phyloP scores from a whole-genome alignment of 2,329 filamentous ascomycete species.

The Ophiostoma sp. region DNA sequence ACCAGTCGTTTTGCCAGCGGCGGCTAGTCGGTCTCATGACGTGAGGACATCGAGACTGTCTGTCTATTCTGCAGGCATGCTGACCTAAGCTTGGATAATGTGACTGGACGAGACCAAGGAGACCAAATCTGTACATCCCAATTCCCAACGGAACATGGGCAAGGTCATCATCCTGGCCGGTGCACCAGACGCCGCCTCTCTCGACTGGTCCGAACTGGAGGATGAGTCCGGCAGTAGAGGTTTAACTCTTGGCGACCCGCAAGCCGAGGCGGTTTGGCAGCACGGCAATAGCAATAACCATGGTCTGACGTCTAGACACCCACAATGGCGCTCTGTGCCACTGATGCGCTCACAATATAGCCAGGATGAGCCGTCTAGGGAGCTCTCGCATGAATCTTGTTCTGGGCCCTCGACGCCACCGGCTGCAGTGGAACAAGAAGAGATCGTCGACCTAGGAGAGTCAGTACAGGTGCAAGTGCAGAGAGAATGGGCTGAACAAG shows the following conservation, averaged over 20 bases:
- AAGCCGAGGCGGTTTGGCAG: neutral
- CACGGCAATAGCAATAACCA: too few relatives aligned
- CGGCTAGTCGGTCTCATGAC: neutral
- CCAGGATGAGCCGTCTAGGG: neutral
- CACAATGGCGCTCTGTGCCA: neutral
- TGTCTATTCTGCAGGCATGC: neutral
- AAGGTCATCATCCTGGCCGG: slow-evolving; percentile 42
- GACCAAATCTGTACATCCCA: neutral
- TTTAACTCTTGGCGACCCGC: neutral
- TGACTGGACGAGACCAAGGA: neutral
- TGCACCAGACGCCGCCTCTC: slow-evolving; percentile 50
- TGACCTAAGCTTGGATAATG: neutral
- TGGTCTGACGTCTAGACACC: neutral
- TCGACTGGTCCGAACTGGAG: slow-evolving; percentile 57
- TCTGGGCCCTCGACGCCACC: neutral
- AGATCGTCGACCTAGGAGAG: neutral
- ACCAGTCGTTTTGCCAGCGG: neutral
- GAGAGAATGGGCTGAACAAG: neutral
- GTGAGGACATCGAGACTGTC: neutral
- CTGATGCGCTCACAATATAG: neutral
- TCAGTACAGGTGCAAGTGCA: neutral
- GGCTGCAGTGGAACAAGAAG: neutral
- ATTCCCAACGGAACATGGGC: slow-evolving; percentile 23
- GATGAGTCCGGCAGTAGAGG: neutral
- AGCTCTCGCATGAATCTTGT: neutral